A percentile compares a stretch with the other conserved stretches of the same genome.
phyloP scores from a whole-genome alignment of 306 rosid genomes.

The Acacia acuminata region DNA sequence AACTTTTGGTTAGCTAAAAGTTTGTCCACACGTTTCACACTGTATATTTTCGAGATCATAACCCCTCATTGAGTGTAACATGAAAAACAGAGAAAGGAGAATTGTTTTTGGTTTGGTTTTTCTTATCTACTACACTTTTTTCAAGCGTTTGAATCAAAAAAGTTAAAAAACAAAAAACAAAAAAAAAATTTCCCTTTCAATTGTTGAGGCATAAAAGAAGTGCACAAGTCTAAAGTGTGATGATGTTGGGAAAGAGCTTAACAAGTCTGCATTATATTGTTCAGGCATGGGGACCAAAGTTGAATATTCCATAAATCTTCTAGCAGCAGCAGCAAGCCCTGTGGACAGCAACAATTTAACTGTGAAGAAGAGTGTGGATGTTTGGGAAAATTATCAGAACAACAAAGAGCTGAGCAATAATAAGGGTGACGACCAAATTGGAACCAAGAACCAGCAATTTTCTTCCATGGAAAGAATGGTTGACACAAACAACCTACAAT shows the following conservation, averaged over 20 bases:
- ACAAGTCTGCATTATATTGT: conserved; percentile 21
- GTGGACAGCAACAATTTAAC: conserved; percentile 48
- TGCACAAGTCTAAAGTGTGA: background rate
- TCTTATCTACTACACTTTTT: conserved; percentile 13
- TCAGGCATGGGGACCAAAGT: conserved; percentile 95
- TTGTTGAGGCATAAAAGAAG: background rate
- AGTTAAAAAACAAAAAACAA: too few species aligned
- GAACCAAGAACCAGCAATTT: conserved; percentile 40
- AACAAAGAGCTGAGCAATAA: conserved; percentile 42
- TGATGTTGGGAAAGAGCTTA: background rate
- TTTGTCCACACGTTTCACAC: conserved; percentile 44
- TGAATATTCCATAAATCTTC: conserved; percentile 64
- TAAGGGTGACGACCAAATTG: conserved; percentile 26
- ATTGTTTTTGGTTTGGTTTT: conserved; percentile 23
- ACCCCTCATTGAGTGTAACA: conserved; percentile 29
- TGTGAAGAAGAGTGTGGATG: conserved; percentile 57
- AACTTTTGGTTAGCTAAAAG: conserved; percentile 23
- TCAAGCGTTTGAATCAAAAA: background rate
- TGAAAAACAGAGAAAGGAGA: conserved; percentile 19
- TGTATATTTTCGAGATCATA: conserved; percentile 42
- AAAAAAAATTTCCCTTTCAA: too few species aligned
- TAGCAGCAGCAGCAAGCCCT: conserved; percentile 56
- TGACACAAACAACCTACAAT: conserved; percentile 55
- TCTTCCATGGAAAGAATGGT: conserved; percentile 57
- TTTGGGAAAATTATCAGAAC: conserved; percentile 59